phyloP scores from a whole-genome alignment of 352 stramenopile genomes.

The Globisporangium echinulatum region DNA sequence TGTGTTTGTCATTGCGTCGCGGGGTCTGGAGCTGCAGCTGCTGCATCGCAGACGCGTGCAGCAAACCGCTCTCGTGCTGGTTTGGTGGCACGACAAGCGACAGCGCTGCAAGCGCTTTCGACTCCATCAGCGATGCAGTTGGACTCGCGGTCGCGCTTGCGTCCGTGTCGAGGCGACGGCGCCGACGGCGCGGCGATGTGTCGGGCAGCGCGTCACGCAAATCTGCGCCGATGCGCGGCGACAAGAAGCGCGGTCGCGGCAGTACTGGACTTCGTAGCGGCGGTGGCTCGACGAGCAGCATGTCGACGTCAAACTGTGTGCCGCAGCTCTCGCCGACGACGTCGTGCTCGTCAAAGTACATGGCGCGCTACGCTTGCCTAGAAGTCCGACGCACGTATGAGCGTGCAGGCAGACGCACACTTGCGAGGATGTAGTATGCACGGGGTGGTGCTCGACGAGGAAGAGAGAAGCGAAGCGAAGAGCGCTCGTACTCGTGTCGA shows the following conservation, averaged over 20 bases:
- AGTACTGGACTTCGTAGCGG: neutral
- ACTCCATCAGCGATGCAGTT: slow-evolving; percentile 6
- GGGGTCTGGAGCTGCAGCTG: slow-evolving; percentile 13
- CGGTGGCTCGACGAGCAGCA: neutral
- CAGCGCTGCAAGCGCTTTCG: slow-evolving; percentile 5
- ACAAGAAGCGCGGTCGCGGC: slow-evolving; percentile 3
- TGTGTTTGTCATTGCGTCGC: neutral
- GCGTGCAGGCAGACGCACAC: too few species aligned
- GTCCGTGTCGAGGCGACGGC: neutral
- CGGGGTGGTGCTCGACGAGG: too few species aligned
- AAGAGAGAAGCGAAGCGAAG: too few species aligned
- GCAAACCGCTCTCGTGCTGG: neutral
- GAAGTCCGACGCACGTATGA: too few species aligned
- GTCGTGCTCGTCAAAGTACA: slow-evolving; percentile 29
- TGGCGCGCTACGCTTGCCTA: neutral
- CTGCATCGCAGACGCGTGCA: slow-evolving; percentile 12
- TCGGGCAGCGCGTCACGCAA: neutral
- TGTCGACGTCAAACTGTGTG: slow-evolving; percentile 20
- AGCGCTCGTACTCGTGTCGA: too few species aligned
- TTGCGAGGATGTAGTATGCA: too few species aligned
- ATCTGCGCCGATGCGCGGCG: neutral
- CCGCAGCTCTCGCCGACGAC: slow-evolving; percentile 25
- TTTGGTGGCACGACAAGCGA: slow-evolving; percentile 10
- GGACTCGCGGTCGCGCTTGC: slow-evolving; percentile 2
- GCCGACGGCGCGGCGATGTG: neutral